These are phyloP conservation scores for Aspergillus unguis DNA, from an alignment of 2,329 filamentous ascomycete species.

Conservation along the genomic window DNA sequence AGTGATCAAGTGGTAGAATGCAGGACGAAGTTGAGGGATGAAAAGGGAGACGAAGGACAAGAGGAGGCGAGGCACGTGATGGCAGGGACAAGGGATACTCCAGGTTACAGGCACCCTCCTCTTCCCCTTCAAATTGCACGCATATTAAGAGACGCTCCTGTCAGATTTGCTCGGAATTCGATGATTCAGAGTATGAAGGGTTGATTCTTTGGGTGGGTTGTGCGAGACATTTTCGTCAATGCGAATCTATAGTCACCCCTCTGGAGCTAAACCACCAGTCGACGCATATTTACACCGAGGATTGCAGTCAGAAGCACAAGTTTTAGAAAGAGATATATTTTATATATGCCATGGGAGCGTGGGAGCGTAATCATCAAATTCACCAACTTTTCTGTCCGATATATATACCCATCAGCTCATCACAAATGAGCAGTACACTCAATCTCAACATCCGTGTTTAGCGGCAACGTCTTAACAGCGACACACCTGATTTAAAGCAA, in stretches of 20 bases:
- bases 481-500: slow-evolving; percentile 55
- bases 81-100: not conserved
- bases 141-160: not conserved
- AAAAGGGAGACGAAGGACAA: not conserved
- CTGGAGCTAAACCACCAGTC: no score
- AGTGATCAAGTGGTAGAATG: slow-evolving; percentile 6
- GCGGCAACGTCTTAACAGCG: slow-evolving; percentile 82
- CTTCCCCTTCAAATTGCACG: no score
- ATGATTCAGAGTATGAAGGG: slow-evolving; percentile 55
- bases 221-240: no score
- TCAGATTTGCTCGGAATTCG: not conserved
- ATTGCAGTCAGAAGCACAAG: no score
- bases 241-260: no score
- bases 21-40: slow-evolving; percentile 7
- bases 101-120: no score
- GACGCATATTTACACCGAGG: no score
- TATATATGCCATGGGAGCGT: no score
- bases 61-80: not conserved
- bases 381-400: no score
- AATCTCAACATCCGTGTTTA: slow-evolving; percentile 84
- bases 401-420: not conserved
- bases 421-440: slow-evolving; percentile 61
- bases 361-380: no score
- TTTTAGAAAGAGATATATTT: no score
- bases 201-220: no score